Evolutionary conservation across 768 basidiomycete genomes (phyloP).

Genomic region (Suillus subaureus): DNA sequence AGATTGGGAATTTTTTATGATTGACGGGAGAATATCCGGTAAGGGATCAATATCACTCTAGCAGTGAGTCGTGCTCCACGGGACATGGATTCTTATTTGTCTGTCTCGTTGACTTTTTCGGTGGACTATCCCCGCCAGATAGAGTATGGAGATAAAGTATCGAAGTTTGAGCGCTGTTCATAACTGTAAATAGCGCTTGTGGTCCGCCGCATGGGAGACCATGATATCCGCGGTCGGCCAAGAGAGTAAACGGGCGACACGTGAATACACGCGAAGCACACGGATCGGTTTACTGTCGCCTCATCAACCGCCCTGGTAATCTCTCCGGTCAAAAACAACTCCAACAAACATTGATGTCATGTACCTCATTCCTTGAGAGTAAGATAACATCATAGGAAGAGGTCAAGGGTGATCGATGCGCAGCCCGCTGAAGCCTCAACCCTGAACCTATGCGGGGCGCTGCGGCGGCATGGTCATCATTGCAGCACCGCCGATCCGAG

Average conservation of each 20-base stretch:
- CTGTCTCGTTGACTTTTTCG: not conserved
- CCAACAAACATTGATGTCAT: not conserved
- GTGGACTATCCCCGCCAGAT: not conserved
- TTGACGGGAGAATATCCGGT: constrained; percentile 1
- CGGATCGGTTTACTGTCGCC: not conserved
- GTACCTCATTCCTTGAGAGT: not conserved
- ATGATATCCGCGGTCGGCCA: constrained; percentile 3
- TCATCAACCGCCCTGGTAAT: not conserved
- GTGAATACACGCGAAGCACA: not conserved
- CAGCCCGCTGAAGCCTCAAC: constrained; percentile 6
- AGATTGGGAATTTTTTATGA: not conserved
- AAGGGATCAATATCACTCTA: no score
- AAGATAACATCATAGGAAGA: not conserved
- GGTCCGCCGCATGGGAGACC: not conserved
- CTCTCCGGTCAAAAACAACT: not conserved
- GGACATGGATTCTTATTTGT: not conserved
- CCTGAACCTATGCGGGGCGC: constrained; percentile 16
- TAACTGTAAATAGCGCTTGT: not conserved
- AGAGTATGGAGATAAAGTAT: constrained; percentile 3
- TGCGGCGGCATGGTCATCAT: not conserved
- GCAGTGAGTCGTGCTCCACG: not conserved
- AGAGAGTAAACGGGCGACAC: not conserved
- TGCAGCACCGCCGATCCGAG: constrained; percentile 24
- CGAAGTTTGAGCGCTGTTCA: constrained; percentile 1
- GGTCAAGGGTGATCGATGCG: constrained; percentile 6